A percentile compares a stretch with the other conserved stretches of the same genome.
phyloP scores from a whole-genome alignment of 306 rosid species.

The Ammopiptanthus mongolicus region DNA sequence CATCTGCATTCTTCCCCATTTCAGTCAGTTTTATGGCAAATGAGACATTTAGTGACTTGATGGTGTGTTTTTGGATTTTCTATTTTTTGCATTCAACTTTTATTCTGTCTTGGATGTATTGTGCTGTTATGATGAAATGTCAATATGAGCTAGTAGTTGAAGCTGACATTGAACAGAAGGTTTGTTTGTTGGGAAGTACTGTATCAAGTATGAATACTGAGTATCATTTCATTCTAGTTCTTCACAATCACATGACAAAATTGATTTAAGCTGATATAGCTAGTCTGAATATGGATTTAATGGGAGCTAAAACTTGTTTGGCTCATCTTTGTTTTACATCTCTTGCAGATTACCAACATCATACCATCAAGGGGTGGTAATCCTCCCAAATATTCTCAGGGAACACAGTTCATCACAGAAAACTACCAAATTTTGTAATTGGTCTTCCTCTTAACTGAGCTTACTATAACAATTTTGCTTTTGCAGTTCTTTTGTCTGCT shows the following conservation, averaged over 20 bases:
- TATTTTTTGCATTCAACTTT: not conserved
- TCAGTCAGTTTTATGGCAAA: slow-evolving; percentile 73
- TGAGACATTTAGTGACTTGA: slow-evolving; percentile 76
- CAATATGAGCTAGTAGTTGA: not conserved
- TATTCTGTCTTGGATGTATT: not conserved
- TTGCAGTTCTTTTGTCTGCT: not conserved
- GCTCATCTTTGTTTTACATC: not conserved
- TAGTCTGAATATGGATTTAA: not conserved
- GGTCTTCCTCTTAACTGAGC: not conserved
- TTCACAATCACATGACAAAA: not conserved
- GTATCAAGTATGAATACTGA: not conserved
- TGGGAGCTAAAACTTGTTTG: not conserved
- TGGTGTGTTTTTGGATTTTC: slow-evolving; percentile 43
- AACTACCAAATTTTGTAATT: slow-evolving; percentile 71
- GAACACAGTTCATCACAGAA: slow-evolving; percentile 77
- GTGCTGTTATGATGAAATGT: not conserved
- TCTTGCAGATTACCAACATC: slow-evolving; percentile 48
- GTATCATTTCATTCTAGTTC: not conserved
- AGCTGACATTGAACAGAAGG: not conserved
- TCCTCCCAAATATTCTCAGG: slow-evolving; percentile 70
- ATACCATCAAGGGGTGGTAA: slow-evolving; percentile 69
- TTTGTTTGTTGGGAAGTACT: not conserved
- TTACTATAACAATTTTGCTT: slow-evolving; percentile 9
- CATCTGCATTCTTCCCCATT: slow-evolving; percentile 83
- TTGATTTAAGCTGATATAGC: not conserved